Evolutionary conservation across 495 filamentous ascomycete genomes (phyloP), one percentile per base, ranked within the genome.

Genomic region (Talaromyces liani): DNA sequence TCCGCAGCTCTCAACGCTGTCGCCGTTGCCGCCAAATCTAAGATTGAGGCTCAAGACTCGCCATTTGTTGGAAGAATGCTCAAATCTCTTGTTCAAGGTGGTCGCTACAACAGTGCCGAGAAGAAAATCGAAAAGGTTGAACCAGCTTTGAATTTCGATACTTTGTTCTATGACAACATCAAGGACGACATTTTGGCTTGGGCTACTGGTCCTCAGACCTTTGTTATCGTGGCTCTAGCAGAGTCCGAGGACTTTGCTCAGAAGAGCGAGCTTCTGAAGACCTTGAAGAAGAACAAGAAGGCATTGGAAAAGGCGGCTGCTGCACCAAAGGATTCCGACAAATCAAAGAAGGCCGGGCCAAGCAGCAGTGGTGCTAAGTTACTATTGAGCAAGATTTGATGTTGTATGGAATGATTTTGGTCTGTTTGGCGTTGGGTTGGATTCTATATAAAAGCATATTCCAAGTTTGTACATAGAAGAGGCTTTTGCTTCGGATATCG

Each of bases 11-110:
- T 96, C 64, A 70, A 82, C 25, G 89, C 89, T 9, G 77, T 98
- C 45, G 92, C 92, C 4, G 75, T 78, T 6, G 85, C 89, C 7
- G 87, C 88, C 16, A 82, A 79, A 58, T 86, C 85, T 58, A 79
- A 90, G 67, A 83, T 88, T 20, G 82, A 81, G 27, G 70, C 77
- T 8, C 70, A 77, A 53, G 81, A 84, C 60, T 81, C 82, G 0
- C 77, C 91, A 2, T 82, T 84, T 62, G 88, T 87, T 2, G 90
- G 91, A n/a, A 86, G 90, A 58, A 89, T 97, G 87, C 83, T 96
- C 65, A 97, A 96, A 75, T 87, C 87, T 0, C 82, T 99, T 1
- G 89, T 97, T 27, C 84, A 88, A 34, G 93, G 94, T 22, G 94
- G 95, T 9, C 85, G 82, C 25, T 98, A 88, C 72, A 91, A 97